Evolutionary conservation across 768 basidiomycete genomes (phyloP), one percentile per base, ranked within the genome.

Genomic region (Leccinum barrowsii): DNA sequence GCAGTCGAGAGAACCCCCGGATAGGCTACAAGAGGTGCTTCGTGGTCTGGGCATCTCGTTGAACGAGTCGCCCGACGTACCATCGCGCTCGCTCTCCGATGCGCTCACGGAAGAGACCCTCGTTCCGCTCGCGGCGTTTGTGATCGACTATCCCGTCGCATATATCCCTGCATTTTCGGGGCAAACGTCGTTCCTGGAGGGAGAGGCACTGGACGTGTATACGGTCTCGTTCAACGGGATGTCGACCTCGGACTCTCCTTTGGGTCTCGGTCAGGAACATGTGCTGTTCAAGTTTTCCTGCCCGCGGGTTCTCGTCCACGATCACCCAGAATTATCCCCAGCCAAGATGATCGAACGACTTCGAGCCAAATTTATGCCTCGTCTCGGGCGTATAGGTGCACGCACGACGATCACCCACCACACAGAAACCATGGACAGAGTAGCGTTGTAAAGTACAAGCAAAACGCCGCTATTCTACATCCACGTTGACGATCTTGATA

Each of bases 401-500:
- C 66, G 55, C 22, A 55, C 67, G 12, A 28, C 54, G 24, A 34
- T 82, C 24, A 47, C 65, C 2, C 75, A 80, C 54, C 67, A 55
- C 19, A 68, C 67, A 6, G 73, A 78, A 63, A 77, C 71, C 3
- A 56, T 76, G 49, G 80, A 82, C 56, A 76, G 81, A 55, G 77
- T 84, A 21, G 81, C 78, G 21, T 65, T 84, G 26, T 84, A 67
- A 75, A 51, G 44, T 51, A 57, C 49, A 59, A 35, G 35, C 4
- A 44, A 46, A 52, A 32, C 46, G 11, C n/a, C 4, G 24, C 65
- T 80, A 89, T 58, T 90, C 86, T 60, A 91, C 81, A 67, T 85
- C 85, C 42, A 92, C 77, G 63, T 90, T 93, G 68, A 87, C 75
- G 60, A 94, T 94, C 73, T 92, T 93, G 75, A 98, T 92, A 69